Conservation (phyloP, 1,284 basidiomycete genomes). For the Sporisorium graminicola region DNA sequence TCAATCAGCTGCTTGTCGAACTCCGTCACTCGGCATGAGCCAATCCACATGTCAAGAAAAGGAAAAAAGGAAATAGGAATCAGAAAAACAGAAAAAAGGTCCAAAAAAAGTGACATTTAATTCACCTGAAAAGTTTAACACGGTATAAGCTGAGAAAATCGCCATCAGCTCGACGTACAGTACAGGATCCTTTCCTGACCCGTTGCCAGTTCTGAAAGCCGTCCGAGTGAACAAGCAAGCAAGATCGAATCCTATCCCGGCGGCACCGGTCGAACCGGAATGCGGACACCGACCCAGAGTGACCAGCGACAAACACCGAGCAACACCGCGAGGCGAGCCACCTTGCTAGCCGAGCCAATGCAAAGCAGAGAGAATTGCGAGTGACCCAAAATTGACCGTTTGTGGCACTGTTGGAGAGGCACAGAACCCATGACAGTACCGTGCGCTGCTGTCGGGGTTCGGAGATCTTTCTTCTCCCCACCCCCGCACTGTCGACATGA, state of each 20-base stretch:
- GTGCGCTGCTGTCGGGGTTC: slow-evolving; percentile 23
- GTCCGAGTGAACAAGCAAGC: too few relatives aligned
- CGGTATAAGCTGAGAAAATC: not conserved
- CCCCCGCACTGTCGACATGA: not conserved
- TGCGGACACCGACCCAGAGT: too few relatives aligned
- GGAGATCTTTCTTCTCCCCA: slow-evolving; percentile 22
- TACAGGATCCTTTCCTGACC: too few relatives aligned
- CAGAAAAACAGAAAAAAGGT: too few relatives aligned
- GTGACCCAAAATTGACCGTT: not conserved
- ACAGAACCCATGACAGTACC: too few relatives aligned
- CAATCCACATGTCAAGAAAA: not conserved
- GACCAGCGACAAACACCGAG: too few relatives aligned
- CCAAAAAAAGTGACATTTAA: not conserved
- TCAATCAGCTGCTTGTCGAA: not conserved
- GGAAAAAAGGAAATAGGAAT: not conserved
- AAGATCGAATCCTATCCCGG: too few relatives aligned
- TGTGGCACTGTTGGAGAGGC: slow-evolving; percentile 5
- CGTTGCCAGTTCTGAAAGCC: too few relatives aligned
- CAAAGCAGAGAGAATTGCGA: too few relatives aligned
- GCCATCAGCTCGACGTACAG: not conserved
- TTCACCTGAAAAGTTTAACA: not conserved
- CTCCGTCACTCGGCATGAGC: slow-evolving; percentile 7
- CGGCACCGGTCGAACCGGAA: too few relatives aligned
- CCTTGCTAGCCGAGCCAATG: not conserved
- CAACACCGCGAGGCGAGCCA: too few relatives aligned